Evolutionary conservation across 1,284 basidiomycete species (phyloP).

Genomic region (Cryptococcus sp.): DNA sequence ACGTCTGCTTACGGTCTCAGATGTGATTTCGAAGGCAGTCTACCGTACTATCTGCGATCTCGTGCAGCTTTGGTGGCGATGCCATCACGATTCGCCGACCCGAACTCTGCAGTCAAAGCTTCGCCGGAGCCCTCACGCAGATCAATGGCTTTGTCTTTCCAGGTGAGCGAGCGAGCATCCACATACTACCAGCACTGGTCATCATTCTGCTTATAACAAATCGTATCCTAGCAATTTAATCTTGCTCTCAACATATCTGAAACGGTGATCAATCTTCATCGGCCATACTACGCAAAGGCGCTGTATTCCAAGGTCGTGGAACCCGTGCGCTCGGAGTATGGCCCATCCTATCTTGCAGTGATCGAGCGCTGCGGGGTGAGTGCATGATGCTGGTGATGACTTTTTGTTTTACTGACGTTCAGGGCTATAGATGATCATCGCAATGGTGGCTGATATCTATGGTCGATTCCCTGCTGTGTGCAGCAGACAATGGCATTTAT

Average conservation of each 20-base stretch:
- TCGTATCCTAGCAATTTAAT: slow-evolving; percentile 35
- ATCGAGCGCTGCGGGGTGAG: slow-evolving; percentile 33
- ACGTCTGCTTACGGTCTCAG: slow-evolving; percentile 2
- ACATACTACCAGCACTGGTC: background rate
- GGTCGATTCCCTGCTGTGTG: slow-evolving; percentile 28
- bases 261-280: slow-evolving; percentile 33
- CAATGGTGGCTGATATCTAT: slow-evolving; percentile 30
- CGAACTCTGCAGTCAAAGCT: slow-evolving; percentile 17
- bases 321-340: slow-evolving; percentile 29
- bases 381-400: slow-evolving; percentile 8
- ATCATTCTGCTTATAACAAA: slow-evolving; percentile 20
- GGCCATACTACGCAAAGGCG: slow-evolving; percentile 41
- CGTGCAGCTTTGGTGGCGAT: slow-evolving; percentile 26
- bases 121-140: slow-evolving; percentile 17
- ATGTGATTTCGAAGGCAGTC: slow-evolving; percentile 28
- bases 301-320: slow-evolving; percentile 33
- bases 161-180: no score
- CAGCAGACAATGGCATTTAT: slow-evolving; percentile 38
- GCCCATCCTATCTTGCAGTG: slow-evolving; percentile 34
- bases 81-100: slow-evolving; percentile 25
- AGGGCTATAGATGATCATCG: slow-evolving; percentile 28
- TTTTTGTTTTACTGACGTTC: background rate
- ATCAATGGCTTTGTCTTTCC: no score
- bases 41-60: slow-evolving; percentile 32
- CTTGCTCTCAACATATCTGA: slow-evolving; percentile 34